Base-by-base conservation (phyloP, 108 stramenopile genomes). In the Mayamaea pseudoterrestris region DNA sequence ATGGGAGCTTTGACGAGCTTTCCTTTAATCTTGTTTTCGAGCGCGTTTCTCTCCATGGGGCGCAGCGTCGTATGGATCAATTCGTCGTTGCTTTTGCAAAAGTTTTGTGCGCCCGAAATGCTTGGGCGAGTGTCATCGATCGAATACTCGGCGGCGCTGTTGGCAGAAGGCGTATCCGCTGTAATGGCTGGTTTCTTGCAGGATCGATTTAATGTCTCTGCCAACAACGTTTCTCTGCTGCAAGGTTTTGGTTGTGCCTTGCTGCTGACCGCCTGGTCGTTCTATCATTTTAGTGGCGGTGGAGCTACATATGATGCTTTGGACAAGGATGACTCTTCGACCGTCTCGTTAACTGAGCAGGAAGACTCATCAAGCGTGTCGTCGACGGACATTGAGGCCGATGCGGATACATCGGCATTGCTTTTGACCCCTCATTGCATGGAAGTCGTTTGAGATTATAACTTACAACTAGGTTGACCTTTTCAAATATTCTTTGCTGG, bases 81-180 rank as follows among this genome's bases (percentile, higher is more conserved):
- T 55, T 74, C 71, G 20, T 50, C 66, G 0, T n/a, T 73, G 5
- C 44, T 63, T 20, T 27, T 60, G n/a, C 74, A 83, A 61, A 79
- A 71, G 50, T 76, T 69, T 29, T 57, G 66, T 3, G 27, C 63
- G 2, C 52, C 61, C 8, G 14, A 47, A 7, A 63, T 76, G 64
- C 22, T 78, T 35, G 83, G 83, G 1, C 74, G 83, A 21, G 71
- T 80, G 5, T 47, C 63, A 53, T 49, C 76, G 14, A 44, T 74
- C 0, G 83, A 85, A 36, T 78, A 56, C 41, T 76, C 76, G 13
- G 17, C 76, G 32, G 83, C 79, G 27, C 55, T 72, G 29, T 31
- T 73, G 1, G 53, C 44, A 5, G 83, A 85, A 67, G 52, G 68
- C 17, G 34, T 60, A 1, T 61, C 76, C 4, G 79, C 78, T 20